These are phyloP conservation scores for Pascua guehoae DNA, from an alignment of 1,284 basidiomycete species.

Conservation along the genomic window DNA sequence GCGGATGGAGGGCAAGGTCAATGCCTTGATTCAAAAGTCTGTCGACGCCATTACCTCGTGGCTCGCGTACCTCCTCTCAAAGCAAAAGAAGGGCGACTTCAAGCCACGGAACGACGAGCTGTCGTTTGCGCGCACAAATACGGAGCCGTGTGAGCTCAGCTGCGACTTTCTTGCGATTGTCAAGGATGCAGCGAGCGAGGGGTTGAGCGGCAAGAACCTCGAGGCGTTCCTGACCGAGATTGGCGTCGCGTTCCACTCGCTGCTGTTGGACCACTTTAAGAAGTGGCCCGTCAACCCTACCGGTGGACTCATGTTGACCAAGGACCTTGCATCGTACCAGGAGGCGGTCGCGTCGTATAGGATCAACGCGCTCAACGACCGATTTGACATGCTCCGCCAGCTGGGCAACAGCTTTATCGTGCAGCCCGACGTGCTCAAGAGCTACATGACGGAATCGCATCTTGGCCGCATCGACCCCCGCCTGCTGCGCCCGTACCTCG, in stretches of 20 bases:
- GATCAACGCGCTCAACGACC: constrained; percentile 79
- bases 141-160: constrained; percentile 86
- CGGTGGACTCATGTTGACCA: constrained; percentile 95
- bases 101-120: constrained; percentile 93
- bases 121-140: constrained; percentile 90
- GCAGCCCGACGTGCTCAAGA: constrained; percentile 83
- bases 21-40: constrained; percentile 74
- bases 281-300: constrained; percentile 96
- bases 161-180: constrained; percentile 82
- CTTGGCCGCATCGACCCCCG: constrained; percentile 84
- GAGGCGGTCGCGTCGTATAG: constrained; percentile 78
- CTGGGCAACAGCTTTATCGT: constrained; percentile 96
- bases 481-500: constrained; percentile 85
- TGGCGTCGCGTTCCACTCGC: constrained; percentile 90
- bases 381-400: constrained; percentile 97
- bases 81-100: constrained; percentile 96
- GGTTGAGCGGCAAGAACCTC: constrained; percentile 83
- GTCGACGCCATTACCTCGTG: constrained; percentile 77
- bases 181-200: constrained; percentile 66
- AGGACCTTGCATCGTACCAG: constrained; percentile 95
- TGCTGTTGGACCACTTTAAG: constrained; percentile 89
- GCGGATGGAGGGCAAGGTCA: constrained; percentile 81
- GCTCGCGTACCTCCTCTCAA: constrained; percentile 63
- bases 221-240: constrained; percentile 91
- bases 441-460: constrained; percentile 87